A percentile compares a stretch with the other conserved stretches of the same genome.
These are phyloP conservation scores for Botrytis byssoidea DNA, from an alignment of 2,329 filamentous ascomycete genomes.

Conservation along the genomic window DNA sequence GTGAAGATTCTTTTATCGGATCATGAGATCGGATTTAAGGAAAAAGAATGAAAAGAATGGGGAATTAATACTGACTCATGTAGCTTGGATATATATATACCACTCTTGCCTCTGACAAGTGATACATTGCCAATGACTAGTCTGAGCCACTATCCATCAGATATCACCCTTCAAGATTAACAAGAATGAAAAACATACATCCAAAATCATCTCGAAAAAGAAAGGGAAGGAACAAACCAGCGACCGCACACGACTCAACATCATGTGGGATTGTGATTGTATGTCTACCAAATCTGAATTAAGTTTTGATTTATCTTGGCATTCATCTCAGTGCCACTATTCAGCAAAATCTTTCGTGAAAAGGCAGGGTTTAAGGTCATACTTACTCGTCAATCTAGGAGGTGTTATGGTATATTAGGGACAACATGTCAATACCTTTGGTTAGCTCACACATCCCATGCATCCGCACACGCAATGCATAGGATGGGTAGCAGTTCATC, in stretches of 20 bases:
- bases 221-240: too few species aligned
- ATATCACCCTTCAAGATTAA: background rate
- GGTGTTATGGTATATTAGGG: constrained; percentile 23
- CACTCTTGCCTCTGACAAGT: background rate
- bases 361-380: background rate
- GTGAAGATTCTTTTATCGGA: constrained; percentile 43
- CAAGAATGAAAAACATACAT: constrained; percentile 46
- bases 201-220: constrained; percentile 48
- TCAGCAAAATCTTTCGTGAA: background rate
- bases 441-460: constrained; percentile 41
- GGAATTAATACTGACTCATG: constrained; percentile 54
- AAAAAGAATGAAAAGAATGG: constrained; percentile 30
- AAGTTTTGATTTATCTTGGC: constrained; percentile 18
- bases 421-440: constrained; percentile 35
- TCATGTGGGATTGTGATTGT: constrained; percentile 57
- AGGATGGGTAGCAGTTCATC: constrained; percentile 53
- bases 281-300: constrained; percentile 42
- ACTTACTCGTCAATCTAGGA: constrained; percentile 29
- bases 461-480: constrained; percentile 25
- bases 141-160: background rate
- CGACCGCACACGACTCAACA: constrained; percentile 39
- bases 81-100: constrained; percentile 51
- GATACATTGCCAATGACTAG: background rate
- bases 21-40: constrained; percentile 19
- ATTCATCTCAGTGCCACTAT: background rate